These are phyloP conservation scores for Coprinopsis sp. DNA, from an alignment of 768 basidiomycete genomes.

Conservation along the genomic window DNA sequence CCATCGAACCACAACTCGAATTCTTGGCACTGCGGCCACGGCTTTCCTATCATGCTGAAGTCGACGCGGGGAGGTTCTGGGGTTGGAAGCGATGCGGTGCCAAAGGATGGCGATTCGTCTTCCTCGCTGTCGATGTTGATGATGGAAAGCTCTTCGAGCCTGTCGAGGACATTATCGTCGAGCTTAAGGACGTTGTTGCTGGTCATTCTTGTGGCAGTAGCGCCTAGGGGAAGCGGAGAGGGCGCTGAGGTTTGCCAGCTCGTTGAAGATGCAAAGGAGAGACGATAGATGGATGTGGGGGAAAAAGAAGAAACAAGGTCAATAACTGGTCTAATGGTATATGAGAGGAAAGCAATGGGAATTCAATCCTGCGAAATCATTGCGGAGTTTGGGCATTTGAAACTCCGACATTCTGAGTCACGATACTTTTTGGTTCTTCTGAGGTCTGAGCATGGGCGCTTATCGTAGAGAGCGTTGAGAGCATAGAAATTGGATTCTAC, in stretches of 20 bases:
- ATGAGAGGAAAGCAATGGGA: neutral
- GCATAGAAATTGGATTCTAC: too few species aligned
- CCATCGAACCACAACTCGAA: slow-evolving; percentile 2
- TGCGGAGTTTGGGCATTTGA: neutral
- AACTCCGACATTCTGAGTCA: neutral
- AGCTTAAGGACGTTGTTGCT: slow-evolving; percentile 1
- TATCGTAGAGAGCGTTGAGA: too few species aligned
- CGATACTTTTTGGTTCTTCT: neutral
- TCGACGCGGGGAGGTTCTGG: slow-evolving; percentile 17
- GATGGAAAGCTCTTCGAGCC: slow-evolving; percentile 11
- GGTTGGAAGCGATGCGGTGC: slow-evolving; percentile 30
- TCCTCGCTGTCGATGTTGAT: slow-evolving; percentile 11
- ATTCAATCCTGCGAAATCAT: neutral
- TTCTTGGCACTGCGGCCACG: slow-evolving; percentile 9
- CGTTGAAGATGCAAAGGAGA: neutral
- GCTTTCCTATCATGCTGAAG: slow-evolving; percentile 10
- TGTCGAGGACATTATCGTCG: slow-evolving; percentile 5
- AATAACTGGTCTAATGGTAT: neutral
- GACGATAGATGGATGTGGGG: neutral
- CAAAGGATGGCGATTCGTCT: slow-evolving; percentile 29
- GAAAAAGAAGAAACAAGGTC: neutral
- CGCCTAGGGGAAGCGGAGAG: neutral
- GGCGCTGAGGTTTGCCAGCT: slow-evolving; percentile 7
- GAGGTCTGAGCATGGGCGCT: too few species aligned
- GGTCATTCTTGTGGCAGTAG: slow-evolving; percentile 6